phyloP scores from a whole-genome alignment of 257 asterid species.

The Dorcoceras hygrometricum region DNA sequence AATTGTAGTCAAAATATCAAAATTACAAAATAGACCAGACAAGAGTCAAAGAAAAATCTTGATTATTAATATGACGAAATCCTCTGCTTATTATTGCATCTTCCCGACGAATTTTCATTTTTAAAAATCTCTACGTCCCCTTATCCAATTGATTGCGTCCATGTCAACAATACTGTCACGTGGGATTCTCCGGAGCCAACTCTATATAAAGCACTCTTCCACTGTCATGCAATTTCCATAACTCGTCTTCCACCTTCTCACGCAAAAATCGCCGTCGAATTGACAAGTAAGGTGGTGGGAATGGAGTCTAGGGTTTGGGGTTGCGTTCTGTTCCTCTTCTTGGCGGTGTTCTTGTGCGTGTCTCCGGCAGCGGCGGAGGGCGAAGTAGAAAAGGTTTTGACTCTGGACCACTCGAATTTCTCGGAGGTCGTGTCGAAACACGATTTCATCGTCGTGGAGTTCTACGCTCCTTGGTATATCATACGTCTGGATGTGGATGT shows the following conservation, averaged over 20 bases:
- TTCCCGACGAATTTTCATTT: neutral
- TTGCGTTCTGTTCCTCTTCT: constrained; percentile 24
- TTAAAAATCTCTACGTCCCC: neutral
- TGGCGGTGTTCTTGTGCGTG: constrained; percentile 30
- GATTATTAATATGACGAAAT: neutral
- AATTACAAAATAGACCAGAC: too few relatives aligned
- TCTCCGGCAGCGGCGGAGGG: constrained; percentile 35
- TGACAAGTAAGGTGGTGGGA: constrained; percentile 11
- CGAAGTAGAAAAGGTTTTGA: constrained; percentile 52
- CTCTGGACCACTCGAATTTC: constrained; percentile 68
- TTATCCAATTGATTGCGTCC: neutral
- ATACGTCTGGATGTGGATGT: neutral
- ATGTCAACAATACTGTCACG: neutral
- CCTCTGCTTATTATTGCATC: neutral
- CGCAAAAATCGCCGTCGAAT: neutral
- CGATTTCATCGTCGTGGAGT: constrained; percentile 69
- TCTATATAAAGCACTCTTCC: neutral
- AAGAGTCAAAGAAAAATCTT: neutral
- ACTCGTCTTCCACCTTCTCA: neutral
- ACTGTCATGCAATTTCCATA: neutral
- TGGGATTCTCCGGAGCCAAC: neutral
- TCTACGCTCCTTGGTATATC: constrained; percentile 74
- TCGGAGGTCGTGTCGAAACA: constrained; percentile 42
- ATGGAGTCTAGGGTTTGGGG: constrained; percentile 45
- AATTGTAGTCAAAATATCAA: too few relatives aligned